phyloP scores from a whole-genome alignment of 139 green algal species.

The Eudorina sp. region DNA sequence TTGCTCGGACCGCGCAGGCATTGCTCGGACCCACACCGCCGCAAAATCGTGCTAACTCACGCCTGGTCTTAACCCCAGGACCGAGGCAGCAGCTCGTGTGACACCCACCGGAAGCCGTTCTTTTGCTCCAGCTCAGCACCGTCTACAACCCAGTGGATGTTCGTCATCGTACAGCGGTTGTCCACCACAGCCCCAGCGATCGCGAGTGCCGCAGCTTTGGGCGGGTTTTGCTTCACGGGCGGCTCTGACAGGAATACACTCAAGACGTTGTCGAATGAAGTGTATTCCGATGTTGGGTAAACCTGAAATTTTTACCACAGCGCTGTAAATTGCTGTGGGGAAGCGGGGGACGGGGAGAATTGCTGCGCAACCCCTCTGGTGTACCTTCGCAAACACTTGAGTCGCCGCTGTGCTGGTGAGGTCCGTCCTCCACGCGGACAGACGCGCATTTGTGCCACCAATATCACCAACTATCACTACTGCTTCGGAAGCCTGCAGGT shows the following conservation, averaged over 20 bases:
- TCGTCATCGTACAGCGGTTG: slow-evolving; percentile 92
- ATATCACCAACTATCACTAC: slow-evolving; percentile 91
- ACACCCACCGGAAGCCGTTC: slow-evolving; percentile 69
- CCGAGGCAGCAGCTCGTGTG: too few species aligned
- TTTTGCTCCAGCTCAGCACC: slow-evolving; percentile 65
- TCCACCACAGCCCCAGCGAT: slow-evolving; percentile 87
- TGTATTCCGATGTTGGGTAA: slow-evolving; percentile 74
- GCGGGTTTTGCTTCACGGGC: neutral
- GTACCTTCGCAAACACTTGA: slow-evolving; percentile 52
- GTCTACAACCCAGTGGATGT: slow-evolving; percentile 88
- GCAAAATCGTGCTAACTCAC: too few species aligned
- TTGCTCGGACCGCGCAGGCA: too few species aligned
- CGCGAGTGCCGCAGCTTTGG: slow-evolving; percentile 70
- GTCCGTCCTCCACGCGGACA: slow-evolving; percentile 84
- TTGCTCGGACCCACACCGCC: too few species aligned
- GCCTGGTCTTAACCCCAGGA: too few species aligned
- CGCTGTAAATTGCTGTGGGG: neutral
- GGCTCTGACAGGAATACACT: slow-evolving; percentile 60
- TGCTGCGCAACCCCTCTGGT: neutral
- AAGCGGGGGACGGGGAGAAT: too few species aligned
- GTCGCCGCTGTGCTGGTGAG: neutral
- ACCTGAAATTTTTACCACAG: slow-evolving; percentile 55
- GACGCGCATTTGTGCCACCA: slow-evolving; percentile 93
- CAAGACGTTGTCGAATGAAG: slow-evolving; percentile 72
- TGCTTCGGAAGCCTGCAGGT: slow-evolving; percentile 6